phyloP scores from a whole-genome alignment of 176 grass and related monocot species.

The Coix lacrymajobi region DNA sequence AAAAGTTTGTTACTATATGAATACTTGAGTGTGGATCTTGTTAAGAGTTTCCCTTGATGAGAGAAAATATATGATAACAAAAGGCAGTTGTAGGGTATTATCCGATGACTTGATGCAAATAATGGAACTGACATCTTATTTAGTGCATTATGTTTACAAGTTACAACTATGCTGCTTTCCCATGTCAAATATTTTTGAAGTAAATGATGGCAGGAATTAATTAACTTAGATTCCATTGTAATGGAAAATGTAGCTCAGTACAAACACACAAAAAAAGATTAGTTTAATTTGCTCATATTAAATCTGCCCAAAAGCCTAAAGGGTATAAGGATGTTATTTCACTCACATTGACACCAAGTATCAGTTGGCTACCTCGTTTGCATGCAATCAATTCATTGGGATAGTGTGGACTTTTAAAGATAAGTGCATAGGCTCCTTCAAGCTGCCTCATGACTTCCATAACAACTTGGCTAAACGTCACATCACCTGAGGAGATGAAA shows the following conservation, averaged over 20 bases:
- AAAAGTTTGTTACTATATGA: neutral
- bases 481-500: conserved; percentile 41
- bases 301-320: neutral
- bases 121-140: neutral
- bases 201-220: neutral
- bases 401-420: conserved; percentile 95
- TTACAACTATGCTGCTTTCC: neutral
- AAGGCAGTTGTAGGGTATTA: neutral
- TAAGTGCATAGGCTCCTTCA: conserved; percentile 94
- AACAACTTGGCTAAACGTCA: conserved; percentile 91
- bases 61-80: neutral
- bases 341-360: conserved; percentile 89
- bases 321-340: neutral
- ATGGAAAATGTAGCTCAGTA: neutral
- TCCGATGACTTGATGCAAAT: neutral
- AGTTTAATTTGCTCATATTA: conserved; percentile 4
- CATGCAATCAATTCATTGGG: conserved; percentile 88
- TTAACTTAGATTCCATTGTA: neutral
- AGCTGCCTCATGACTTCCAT: conserved; percentile 96
- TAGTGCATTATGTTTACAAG: neutral
- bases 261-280: neutral
- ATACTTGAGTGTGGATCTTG: neutral
- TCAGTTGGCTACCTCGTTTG: conserved; percentile 76
- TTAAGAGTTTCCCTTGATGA: neutral
- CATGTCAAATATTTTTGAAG: neutral